Percentiles rank a stretch among this genome's conserved stretches.
These are phyloP conservation scores for Microdochium paspali DNA, from an alignment of 2,329 filamentous ascomycete genomes.

Conservation along the genomic window DNA sequence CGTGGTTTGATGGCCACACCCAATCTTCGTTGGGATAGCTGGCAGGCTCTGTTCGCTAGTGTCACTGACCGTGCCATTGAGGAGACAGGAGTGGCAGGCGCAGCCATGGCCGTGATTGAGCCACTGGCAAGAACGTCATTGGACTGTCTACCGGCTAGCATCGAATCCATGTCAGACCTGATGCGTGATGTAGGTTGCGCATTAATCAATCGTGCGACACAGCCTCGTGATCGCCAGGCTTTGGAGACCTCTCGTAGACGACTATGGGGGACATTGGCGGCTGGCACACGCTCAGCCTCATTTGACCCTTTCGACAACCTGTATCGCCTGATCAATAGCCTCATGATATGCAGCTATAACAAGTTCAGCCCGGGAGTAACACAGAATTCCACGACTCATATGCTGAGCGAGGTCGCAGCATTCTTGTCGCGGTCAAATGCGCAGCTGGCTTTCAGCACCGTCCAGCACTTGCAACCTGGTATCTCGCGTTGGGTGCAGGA, in stretches of 20 bases:
- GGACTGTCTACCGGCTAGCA: slow-evolving; percentile 19
- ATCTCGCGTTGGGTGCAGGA: slow-evolving; percentile 58
- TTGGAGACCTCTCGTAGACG: slow-evolving; percentile 55
- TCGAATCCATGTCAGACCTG: slow-evolving; percentile 12
- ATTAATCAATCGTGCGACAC: slow-evolving; percentile 35
- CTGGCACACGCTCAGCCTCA: slow-evolving; percentile 27
- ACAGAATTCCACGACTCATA: slow-evolving; percentile 25
- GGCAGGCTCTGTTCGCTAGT: slow-evolving; percentile 46
- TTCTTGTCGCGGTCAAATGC: slow-evolving; percentile 41
- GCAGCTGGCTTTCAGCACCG: slow-evolving; percentile 41
- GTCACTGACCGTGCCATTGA: slow-evolving; percentile 46
- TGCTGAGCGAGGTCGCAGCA: slow-evolving; percentile 42
- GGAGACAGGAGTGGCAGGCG: slow-evolving; percentile 59
- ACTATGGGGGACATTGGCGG: slow-evolving; percentile 51
- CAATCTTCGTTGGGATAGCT: slow-evolving; percentile 34
- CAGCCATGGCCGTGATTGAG: slow-evolving; percentile 60
- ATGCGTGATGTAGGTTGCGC: slow-evolving; percentile 26
- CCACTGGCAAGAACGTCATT: slow-evolving; percentile 52
- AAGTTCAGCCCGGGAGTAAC: slow-evolving; percentile 27
- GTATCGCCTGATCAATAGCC: slow-evolving; percentile 47
- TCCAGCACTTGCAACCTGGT: slow-evolving; percentile 53
- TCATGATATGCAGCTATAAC: slow-evolving; percentile 46
- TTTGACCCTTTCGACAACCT: slow-evolving; percentile 58
- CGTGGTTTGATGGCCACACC: slow-evolving; percentile 44
- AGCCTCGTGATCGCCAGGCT: slow-evolving; percentile 51